Evolutionary conservation across 768 basidiomycete genomes (phyloP), one percentile per base, ranked within the genome.

Genomic region (Xerocomellus intermedius): DNA sequence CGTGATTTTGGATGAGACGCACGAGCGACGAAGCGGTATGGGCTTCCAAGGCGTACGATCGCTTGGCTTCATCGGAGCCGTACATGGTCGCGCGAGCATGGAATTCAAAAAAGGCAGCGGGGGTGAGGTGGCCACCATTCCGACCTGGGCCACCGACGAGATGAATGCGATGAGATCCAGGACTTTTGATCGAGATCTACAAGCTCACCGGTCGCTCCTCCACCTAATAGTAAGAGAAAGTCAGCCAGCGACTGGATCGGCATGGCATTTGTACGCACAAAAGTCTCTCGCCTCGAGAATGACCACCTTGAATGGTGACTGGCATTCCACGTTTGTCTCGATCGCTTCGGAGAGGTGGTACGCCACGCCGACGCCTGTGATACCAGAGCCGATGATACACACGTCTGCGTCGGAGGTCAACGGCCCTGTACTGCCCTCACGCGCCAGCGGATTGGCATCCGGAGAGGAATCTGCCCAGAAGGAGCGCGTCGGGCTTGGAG

Each of bases 221-320:
- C 82, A 69, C 87, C 87, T 86, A 30, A 10, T 30, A 33, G 47
- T 8, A 28, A 30, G 28, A 36, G 5, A 17, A 33, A 13, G 21
- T 55, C 33, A 60, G 52, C 4, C 24, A 21, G 21, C 5, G 16
- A 10, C 9, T 9, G 19, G 13, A 6, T 5, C n/a, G 12, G 19
- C 7, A 17, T 14, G 49, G 14, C 7, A 54, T 7, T 6, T 36
- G 14, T 43, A 76, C 89, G 73, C 22, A 92, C 93, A 89, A 69
- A 94, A 87, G 64, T 91, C 87, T 61, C 94, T 75, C 5, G 92
- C 94, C 65, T 96, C 94, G 9, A 97, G 69, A 13, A 95, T 74
- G 17, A 85, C 82, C 1, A 86, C 76, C 30, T 73, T 82, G 42
- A 82, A 57, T 17, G 75, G 63, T 38, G 59, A 60, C 33, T 56